Evolutionary conservation across 1,284 basidiomycete genomes (phyloP).

Genomic region (Stereum hirsutum): DNA sequence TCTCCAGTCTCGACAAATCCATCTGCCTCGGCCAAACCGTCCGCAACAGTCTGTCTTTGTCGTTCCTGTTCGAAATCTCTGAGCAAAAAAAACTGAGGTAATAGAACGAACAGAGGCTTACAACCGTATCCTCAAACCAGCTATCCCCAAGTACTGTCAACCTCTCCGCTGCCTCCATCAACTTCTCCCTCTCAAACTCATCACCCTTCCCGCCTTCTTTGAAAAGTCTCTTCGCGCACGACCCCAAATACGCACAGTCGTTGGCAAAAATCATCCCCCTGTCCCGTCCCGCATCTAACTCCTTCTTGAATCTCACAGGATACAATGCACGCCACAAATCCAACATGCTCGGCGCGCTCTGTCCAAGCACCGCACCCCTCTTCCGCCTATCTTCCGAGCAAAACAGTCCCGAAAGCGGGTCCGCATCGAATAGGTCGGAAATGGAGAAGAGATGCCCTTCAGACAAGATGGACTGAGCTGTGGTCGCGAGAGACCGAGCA

Average conservation of each 20-base stretch:
- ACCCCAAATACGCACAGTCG: constrained; percentile 69
- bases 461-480: constrained; percentile 47
- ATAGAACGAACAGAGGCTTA: constrained; percentile 25
- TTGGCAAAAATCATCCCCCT: constrained; percentile 79
- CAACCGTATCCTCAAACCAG: constrained; percentile 62
- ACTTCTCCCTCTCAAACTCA: constrained; percentile 29
- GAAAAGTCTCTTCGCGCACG: constrained; percentile 34
- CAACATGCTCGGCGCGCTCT: constrained; percentile 59
- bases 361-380: constrained; percentile 28
- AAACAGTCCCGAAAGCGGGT: constrained; percentile 9
- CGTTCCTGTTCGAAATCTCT: constrained; percentile 21
- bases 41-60: constrained; percentile 33
- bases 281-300: constrained; percentile 45
- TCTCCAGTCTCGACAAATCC: constrained; percentile 70
- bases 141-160: constrained; percentile 49
- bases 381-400: constrained; percentile 8
- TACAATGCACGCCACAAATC: constrained; percentile 80
- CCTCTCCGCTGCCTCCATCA: constrained; percentile 38
- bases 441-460: constrained; percentile 52
- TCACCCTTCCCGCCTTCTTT: constrained; percentile 21
- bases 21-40: constrained; percentile 50
- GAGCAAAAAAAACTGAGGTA: not conserved
- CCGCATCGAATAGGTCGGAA: constrained; percentile 19
- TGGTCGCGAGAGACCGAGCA: constrained; percentile 44
- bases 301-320: constrained; percentile 55